phyloP scores from a whole-genome alignment of 345 rosid genomes.

The Aurinia saxatilis region DNA sequence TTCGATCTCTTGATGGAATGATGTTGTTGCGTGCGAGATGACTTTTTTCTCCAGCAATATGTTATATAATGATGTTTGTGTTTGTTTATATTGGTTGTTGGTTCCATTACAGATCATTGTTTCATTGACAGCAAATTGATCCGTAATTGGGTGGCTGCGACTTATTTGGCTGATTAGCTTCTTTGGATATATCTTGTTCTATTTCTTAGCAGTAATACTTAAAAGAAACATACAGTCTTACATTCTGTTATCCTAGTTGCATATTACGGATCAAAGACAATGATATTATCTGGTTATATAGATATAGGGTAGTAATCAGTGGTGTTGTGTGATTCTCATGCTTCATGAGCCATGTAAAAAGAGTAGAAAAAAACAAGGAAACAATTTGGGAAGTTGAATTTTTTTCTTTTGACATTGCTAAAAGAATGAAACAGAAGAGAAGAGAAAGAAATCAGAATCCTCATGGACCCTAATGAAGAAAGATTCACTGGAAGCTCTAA shows the following conservation, averaged over 20 bases:
- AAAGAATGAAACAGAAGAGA: constrained; percentile 17
- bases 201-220: too few species aligned
- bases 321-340: constrained; percentile 5
- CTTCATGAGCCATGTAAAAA: background rate
- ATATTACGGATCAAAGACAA: background rate
- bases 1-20: constrained; percentile 10
- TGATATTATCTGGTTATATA: background rate
- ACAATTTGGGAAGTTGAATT: constrained; percentile 6
- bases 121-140: too few species aligned
- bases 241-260: background rate
- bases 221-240: too few species aligned
- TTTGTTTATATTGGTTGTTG: background rate
- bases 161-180: too few species aligned
- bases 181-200: too few species aligned
- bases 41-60: background rate
- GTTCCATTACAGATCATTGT: background rate
- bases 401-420: background rate
- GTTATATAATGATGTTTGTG: background rate
- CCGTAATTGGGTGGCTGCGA: too few species aligned
- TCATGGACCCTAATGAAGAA: constrained; percentile 2
- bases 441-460: background rate
- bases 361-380: background rate
- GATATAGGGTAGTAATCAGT: background rate
- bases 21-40: background rate
- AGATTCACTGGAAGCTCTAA: constrained; percentile 17